Percentiles rank a stretch among this genome's conserved stretches.
phyloP scores from a whole-genome alignment of 192 early-diverging fungal species.

The Backusella tuberculispora region DNA sequence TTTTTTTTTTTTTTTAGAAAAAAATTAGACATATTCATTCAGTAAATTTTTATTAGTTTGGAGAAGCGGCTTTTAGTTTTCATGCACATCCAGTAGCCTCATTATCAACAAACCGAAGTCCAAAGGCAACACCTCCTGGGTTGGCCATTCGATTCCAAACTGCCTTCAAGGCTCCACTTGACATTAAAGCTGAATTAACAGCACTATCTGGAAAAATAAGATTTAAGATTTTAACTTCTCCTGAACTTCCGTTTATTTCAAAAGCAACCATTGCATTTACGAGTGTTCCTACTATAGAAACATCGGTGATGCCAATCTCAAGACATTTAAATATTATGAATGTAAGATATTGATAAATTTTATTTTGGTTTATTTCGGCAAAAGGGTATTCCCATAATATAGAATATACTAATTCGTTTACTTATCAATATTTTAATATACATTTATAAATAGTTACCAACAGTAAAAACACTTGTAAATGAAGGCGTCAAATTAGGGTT shows the following conservation, averaged over 20 bases:
- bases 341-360: background rate
- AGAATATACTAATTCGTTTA: no score
- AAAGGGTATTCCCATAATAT: background rate
- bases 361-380: background rate
- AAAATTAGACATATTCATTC: background rate
- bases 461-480: constrained; percentile 35
- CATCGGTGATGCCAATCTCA: constrained; percentile 38
- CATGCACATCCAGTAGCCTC: constrained; percentile 32
- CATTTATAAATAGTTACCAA: constrained; percentile 18
- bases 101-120: background rate
- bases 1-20: background rate
- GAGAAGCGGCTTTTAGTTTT: constrained; percentile 34
- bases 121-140: constrained; percentile 28
- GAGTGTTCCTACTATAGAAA: constrained; percentile 32
- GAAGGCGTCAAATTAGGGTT: constrained; percentile 36
- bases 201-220: constrained; percentile 32
- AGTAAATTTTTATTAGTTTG: constrained; percentile 21
- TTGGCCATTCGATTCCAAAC: constrained; percentile 35
- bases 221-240: constrained; percentile 37
- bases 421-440: background rate
- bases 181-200: constrained; percentile 38
- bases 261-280: constrained; percentile 39
- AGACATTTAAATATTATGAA: constrained; percentile 40
- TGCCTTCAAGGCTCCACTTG: constrained; percentile 31
- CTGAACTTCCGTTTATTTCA: constrained; percentile 36